These are phyloP conservation scores for Zygoascus tannicola DNA, from an alignment of 805 yeast genomes.

Conservation along the genomic window DNA sequence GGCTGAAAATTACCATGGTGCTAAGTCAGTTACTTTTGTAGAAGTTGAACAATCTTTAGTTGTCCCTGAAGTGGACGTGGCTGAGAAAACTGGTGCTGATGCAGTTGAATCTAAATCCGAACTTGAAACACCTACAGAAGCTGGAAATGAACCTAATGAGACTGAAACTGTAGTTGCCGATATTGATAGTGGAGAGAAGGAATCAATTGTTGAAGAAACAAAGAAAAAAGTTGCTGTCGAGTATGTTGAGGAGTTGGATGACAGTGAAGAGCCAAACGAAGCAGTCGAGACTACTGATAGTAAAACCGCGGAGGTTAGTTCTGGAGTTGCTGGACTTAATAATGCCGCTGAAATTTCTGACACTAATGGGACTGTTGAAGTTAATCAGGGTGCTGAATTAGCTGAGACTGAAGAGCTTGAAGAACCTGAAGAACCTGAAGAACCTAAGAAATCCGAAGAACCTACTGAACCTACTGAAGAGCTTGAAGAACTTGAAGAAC, in stretches of 20 bases:
- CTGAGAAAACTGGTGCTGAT: constrained; percentile 4
- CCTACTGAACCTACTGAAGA: background rate
- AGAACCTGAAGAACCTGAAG: background rate
- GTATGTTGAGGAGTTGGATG: constrained; percentile 4
- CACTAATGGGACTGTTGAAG: too few relatives aligned
- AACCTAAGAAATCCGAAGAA: too few relatives aligned
- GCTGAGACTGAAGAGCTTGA: too few relatives aligned
- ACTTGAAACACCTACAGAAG: constrained; percentile 9
- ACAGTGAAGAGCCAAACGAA: constrained; percentile 13
- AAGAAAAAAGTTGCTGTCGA: constrained; percentile 4
- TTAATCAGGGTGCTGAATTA: too few relatives aligned
- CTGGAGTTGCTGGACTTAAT: background rate
- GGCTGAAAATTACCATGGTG: constrained; percentile 5
- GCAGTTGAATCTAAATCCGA: constrained; percentile 12
- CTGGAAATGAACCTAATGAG: too few relatives aligned
- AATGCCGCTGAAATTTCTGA: too few relatives aligned
- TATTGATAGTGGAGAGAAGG: too few relatives aligned
- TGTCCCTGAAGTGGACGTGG: constrained; percentile 4
- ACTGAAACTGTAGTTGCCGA: too few relatives aligned
- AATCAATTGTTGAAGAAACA: constrained; percentile 6
- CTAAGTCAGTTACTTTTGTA: constrained; percentile 4
- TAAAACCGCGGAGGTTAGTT: background rate
- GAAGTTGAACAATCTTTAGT: constrained; percentile 1
- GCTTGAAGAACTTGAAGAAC: background rate
- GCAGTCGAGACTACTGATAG: constrained; percentile 1